Evolutionary conservation across 2,329 filamentous ascomycete genomes (phyloP).

Genomic region (Rhinocladiella mackenziei): DNA sequence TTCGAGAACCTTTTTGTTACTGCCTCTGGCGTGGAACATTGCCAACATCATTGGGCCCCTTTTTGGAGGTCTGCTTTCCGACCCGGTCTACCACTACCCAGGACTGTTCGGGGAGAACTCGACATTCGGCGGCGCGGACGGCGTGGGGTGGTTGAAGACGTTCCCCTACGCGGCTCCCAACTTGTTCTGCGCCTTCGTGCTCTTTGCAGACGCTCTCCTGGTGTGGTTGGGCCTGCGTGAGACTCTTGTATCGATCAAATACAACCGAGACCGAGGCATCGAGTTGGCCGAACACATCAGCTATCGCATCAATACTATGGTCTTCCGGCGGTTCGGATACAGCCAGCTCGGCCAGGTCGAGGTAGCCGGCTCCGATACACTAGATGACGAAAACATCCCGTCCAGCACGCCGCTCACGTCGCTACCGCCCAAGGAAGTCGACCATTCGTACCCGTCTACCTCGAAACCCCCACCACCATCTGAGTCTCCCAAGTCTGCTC

Average conservation of each 20-base stretch:
- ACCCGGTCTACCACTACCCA: constrained; percentile 62
- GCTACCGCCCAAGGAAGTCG: constrained; percentile 18
- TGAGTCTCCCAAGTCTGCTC: constrained; percentile 4
- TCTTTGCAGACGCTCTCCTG: constrained; percentile 51
- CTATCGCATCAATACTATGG: constrained; percentile 15
- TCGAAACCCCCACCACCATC: neutral
- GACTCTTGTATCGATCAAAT: constrained; percentile 31
- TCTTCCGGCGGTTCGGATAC: constrained; percentile 25
- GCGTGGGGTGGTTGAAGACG: constrained; percentile 57
- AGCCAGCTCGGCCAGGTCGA: constrained; percentile 16
- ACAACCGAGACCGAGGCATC: constrained; percentile 22
- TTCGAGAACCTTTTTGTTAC: constrained; percentile 53
- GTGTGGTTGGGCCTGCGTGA: constrained; percentile 65
- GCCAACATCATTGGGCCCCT: constrained; percentile 53
- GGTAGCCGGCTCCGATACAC: constrained; percentile 9
- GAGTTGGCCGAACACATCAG: constrained; percentile 24
- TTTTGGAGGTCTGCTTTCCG: constrained; percentile 64
- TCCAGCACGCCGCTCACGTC: constrained; percentile 17
- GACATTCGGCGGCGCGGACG: constrained; percentile 51
- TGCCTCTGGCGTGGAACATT: constrained; percentile 65
- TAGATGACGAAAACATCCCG: constrained; percentile 17
- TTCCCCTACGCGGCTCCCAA: constrained; percentile 69
- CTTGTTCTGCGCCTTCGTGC: constrained; percentile 58
- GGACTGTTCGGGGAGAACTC: constrained; percentile 58
- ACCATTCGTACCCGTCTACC: constrained; percentile 36